Percentiles rank a stretch among this genome's conserved stretches.
phyloP scores from a whole-genome alignment of 352 stramenopile genomes.

The Plasmopara viticola region DNA sequence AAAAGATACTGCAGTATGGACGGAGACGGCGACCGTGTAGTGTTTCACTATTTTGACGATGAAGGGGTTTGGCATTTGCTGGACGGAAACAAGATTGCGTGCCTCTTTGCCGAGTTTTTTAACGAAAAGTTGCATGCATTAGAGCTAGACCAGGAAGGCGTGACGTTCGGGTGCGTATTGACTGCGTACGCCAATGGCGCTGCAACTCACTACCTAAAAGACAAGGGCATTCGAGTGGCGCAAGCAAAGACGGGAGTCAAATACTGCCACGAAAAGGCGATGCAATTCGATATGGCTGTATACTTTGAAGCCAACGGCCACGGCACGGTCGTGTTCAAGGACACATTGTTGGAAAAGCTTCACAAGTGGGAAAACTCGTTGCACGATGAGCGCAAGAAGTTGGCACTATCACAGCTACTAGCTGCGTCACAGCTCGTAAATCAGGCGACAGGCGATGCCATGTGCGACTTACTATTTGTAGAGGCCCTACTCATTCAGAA shows the following conservation, averaged over 20 bases:
- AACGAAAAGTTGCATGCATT: conserved; percentile 83
- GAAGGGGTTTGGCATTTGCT: conserved; percentile 81
- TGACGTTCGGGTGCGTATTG: conserved; percentile 95
- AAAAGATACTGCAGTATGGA: conserved; percentile 93
- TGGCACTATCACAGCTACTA: conserved; percentile 76
- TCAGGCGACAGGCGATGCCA: conserved; percentile 96
- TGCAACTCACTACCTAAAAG: conserved; percentile 86
- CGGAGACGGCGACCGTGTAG: conserved; percentile 96
- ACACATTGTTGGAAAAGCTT: conserved; percentile 79
- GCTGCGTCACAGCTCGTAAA: conserved; percentile 91
- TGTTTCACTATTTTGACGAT: conserved; percentile 94
- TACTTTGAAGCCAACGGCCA: conserved; percentile 99
- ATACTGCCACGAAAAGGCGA: conserved; percentile 93
- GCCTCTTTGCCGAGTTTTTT: conserved; percentile 93
- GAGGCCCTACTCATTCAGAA: conserved; percentile 91
- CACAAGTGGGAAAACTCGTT: conserved; percentile 71
- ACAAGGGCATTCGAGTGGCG: conserved; percentile 59
- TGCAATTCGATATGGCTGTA: conserved; percentile 96
- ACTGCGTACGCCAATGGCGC: conserved; percentile 99
- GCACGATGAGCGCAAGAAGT: conserved; percentile 75
- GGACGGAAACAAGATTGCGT: conserved; percentile 98
- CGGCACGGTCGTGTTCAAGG: conserved; percentile 96
- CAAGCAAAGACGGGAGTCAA: conserved; percentile 98
- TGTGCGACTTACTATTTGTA: conserved; percentile 95
- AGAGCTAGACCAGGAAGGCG: conserved; percentile 58